Evolutionary conservation across 139 green algal species (phyloP), one percentile per base, ranked within the genome.

Genomic region (Yamagishiella unicocca): DNA sequence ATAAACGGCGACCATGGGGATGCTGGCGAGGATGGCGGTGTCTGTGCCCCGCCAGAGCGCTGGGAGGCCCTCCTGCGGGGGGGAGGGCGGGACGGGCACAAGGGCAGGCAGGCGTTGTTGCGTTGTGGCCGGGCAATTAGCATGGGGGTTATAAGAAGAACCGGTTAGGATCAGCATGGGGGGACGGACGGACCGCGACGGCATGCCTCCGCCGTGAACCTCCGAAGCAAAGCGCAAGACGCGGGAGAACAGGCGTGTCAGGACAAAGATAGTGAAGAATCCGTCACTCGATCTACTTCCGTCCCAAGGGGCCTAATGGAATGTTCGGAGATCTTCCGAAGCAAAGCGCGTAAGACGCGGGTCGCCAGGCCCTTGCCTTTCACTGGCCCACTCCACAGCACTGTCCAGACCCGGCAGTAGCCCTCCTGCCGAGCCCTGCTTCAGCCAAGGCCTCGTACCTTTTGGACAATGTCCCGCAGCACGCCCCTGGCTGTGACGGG

Each of bases 1-100:
- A 90, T 99, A 99, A 67, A 99, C 96, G 25, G 97, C 96, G 7
- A 99, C 95, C 93, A 97, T 97, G 9, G 96, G 96, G 0, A 97
- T 90, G 9, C 93, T 86, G 85, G 96, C 97, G 21, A 97, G 89
- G 33, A 98, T 89, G 12, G 96, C 91, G 0, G 94, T 90, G 45
- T 93, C 89, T 27, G 94, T 96, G 73, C 96, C 96, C 7, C 94
- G 92, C 96, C 96, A 98, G 29, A 98, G 83, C 37, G 84, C 89
- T 1, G 67, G 31, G 4, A 93, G 10, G n/a, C 96, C 96, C 91
- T 98, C 96, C 74, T 89, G 77, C 50, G 58, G 27, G 22, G 40
- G 70, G 22, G 35, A 25, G 38, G 38, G 38, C 4, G 70, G 70
- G 40, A 24, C 21, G 2, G 38, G 17, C 55, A 25, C 38, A 37